Evolutionary conservation across 225 moss, liverwort and hornwort genomes (phyloP).

Genomic region (Sphagnum tenellum): DNA sequence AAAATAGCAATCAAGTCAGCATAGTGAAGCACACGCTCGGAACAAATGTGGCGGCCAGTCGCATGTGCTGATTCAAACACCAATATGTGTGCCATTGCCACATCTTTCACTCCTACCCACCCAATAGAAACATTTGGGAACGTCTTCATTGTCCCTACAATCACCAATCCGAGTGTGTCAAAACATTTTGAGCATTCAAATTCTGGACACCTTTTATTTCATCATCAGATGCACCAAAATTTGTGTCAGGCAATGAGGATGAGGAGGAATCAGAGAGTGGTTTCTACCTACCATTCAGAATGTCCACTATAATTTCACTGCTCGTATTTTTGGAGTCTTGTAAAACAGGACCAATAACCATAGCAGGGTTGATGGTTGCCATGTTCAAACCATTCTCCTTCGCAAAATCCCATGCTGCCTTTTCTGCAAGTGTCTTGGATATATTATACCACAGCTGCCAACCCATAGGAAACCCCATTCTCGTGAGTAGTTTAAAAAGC

Average conservation of each 20-base stretch:
- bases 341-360: slow-evolving; percentile 61
- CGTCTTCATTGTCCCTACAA: slow-evolving; percentile 14
- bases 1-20: slow-evolving; percentile 36
- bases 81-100: slow-evolving; percentile 62
- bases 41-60: slow-evolving; percentile 69
- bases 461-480: background rate
- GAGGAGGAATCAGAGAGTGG: too few relatives aligned
- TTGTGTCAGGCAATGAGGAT: too few relatives aligned
- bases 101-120: slow-evolving; percentile 72
- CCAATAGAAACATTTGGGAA: slow-evolving; percentile 15
- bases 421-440: slow-evolving; percentile 70
- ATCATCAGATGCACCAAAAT: too few relatives aligned
- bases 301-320: slow-evolving; percentile 27
- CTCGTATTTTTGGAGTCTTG: slow-evolving; percentile 67
- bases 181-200: too few relatives aligned
- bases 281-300: slow-evolving; percentile 33
- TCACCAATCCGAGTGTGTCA: too few relatives aligned
- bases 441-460: slow-evolving; percentile 59
- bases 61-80: slow-evolving; percentile 70
- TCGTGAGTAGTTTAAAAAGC: too few relatives aligned
- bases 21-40: slow-evolving; percentile 22
- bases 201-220: too few relatives aligned
- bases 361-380: slow-evolving; percentile 42
- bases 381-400: slow-evolving; percentile 59
- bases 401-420: slow-evolving; percentile 70